Evolutionary conservation across 2,329 filamentous ascomycete species (phyloP), one percentile per base, ranked within the genome.

Genomic region (Fusarium mundagurra): DNA sequence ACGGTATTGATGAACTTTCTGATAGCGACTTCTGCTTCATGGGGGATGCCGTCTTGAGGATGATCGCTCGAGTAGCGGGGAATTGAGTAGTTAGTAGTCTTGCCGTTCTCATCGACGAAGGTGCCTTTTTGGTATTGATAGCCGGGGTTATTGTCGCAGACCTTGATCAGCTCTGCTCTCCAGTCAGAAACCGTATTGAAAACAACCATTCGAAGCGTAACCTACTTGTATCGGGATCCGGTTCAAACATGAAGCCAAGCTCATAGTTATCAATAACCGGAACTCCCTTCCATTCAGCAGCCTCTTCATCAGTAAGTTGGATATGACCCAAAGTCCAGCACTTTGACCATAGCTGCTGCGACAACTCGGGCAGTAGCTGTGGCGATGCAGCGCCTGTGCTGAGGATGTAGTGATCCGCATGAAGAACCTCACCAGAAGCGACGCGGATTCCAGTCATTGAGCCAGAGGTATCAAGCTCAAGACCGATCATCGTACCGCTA

Each of bases 241-340:
- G 64, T 0, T 67, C 64, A 51, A 67, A 67, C 64, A 67, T 67
- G 20, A 67, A 67, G 9, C 64, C 64, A 11, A 67, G 64, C 3
- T 67, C 64, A 14, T 51, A 67, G 31, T 67, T 59, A 12, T 67
- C 36, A 18, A 67, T 67, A 0, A 67, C 61, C 0, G 64, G 64
- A 5, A 67, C 44, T 1, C 64, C 64, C 12, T 58, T 45, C 64
- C 61, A 67, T 11, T 51, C 36, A 4, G 38, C 38, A 29, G 61
- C 62, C 0, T 67, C 64, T 3, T 45, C 33, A 20, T 60, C 51
- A 0, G 61, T 66, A 3, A 67, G 64, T 6, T 67, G 61, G 0
- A 67, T 66, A 33, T 67, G 64, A 0, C 51, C 64, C 8, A 67
- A 1, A 0, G 64, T 67, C 61, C 64, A 67, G 24, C 64, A 67